These are phyloP conservation scores for Lachnellula willkommii DNA, from an alignment of 2,329 filamentous ascomycete species.

Conservation along the genomic window DNA sequence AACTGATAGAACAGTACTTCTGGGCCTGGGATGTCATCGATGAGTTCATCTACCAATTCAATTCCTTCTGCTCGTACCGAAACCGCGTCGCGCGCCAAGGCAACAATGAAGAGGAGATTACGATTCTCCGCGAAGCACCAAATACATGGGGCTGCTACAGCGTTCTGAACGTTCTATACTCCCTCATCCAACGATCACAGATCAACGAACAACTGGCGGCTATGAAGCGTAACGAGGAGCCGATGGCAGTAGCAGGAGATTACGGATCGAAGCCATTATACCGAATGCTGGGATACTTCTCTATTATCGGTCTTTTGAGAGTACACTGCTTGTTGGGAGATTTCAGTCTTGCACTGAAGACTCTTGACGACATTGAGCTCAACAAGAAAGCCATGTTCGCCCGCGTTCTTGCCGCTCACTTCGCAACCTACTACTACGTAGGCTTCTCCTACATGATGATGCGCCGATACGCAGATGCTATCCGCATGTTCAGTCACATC, in stretches of 20 bases:
- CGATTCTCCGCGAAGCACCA: constrained; percentile 88
- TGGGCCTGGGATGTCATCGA: constrained; percentile 99
- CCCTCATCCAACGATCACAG: constrained; percentile 94
- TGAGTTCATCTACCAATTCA: constrained; percentile 99
- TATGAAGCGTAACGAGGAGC: constrained; percentile 90
- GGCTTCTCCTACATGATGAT: constrained; percentile 99
- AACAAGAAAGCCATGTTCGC: constrained; percentile 99
- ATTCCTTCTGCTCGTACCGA: constrained; percentile 97
- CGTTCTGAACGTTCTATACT: constrained; percentile 98
- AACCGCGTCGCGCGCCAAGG: constrained; percentile 80
- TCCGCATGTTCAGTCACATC: constrained; percentile 99
- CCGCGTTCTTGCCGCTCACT: constrained; percentile 98
- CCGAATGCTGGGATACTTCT: constrained; percentile 98
- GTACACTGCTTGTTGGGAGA: constrained; percentile 96
- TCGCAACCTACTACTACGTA: constrained; percentile 99
- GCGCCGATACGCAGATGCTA: constrained; percentile 97
- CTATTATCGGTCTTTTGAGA: constrained; percentile 92
- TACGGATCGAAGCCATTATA: constrained; percentile 94
- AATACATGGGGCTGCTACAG: constrained; percentile 99
- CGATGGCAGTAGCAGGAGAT: constrained; percentile 80
- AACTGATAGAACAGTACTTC: constrained; percentile 64
- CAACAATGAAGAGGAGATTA: constrained; percentile 86
- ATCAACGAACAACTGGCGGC: constrained; percentile 96
- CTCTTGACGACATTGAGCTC: constrained; percentile 97
- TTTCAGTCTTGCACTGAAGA: constrained; percentile 97